phyloP scores from a whole-genome alignment of 805 yeast genomes.

The Torulaspora gathmanii region DNA sequence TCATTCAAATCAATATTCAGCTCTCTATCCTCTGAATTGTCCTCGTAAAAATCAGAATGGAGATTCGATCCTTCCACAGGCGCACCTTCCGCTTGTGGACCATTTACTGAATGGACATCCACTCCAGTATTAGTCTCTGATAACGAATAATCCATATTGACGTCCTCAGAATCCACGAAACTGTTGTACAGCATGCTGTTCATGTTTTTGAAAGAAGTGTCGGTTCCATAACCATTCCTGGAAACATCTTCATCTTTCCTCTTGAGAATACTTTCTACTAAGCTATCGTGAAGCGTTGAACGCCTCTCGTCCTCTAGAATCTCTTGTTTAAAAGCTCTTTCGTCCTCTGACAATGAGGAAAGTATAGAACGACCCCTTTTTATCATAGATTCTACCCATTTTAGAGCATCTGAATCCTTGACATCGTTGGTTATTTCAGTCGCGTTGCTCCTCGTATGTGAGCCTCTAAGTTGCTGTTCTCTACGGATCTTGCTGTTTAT shows the following conservation, averaged over 20 bases:
- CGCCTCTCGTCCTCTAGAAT: slow-evolving; percentile 11
- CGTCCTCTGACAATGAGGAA: slow-evolving; percentile 15
- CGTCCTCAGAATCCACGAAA: slow-evolving; percentile 11
- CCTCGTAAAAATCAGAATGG: neutral
- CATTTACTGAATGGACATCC: neutral
- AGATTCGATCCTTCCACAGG: neutral
- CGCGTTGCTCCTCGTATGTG: neutral
- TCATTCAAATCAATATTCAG: neutral
- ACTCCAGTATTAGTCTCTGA: neutral
- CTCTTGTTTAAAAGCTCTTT: slow-evolving; percentile 11
- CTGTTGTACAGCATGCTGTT: slow-evolving; percentile 19
- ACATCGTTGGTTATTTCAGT: neutral
- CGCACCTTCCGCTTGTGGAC: neutral
- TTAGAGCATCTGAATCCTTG: slow-evolving; percentile 10
- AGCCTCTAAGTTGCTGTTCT: too few relatives aligned
- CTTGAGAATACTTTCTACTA: slow-evolving; percentile 6
- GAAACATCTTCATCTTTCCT: slow-evolving; percentile 3
- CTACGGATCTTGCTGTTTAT: neutral
- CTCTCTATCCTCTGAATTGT: neutral
- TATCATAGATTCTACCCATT: slow-evolving; percentile 25
- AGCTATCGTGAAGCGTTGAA: slow-evolving; percentile 4
- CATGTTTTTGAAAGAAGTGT: slow-evolving; percentile 20
- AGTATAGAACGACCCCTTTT: slow-evolving; percentile 24
- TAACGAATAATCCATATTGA: neutral
- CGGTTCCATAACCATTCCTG: slow-evolving; percentile 15